Base-by-base conservation (phyloP, 129 eudicot species). In the Scalesia atractyloides region DNA sequence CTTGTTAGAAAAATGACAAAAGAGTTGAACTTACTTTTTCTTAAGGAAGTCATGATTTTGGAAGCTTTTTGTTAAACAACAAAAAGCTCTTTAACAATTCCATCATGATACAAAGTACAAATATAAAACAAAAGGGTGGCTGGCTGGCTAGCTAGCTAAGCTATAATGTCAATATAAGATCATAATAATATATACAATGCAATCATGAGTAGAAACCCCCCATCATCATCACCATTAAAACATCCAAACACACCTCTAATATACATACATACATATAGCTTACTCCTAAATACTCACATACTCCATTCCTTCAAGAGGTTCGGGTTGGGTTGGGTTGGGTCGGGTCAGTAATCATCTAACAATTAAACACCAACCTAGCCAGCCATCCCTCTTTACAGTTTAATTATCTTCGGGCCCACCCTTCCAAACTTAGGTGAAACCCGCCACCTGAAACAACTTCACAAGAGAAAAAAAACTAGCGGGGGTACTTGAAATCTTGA, bases 401-500 rank as follows among this genome's bases (percentile, higher is more conserved):
- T 20, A 19, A 17, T 14, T 5, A 62, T 3, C 67, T 62, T 50
- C 39, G 24, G 36, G 73, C 48, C 20, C 48, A 24, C 73, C 80
- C 48, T 75, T 66, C 30, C 73, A 66, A 44, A 26, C 67, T 59
- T 24, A 76, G 74, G 61, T 57, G 80, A 75, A 54, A 76, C 80
- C 69, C 41, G 49, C 30, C 66, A 57, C 74, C 74, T 24, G 56
- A 56, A 24, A 24, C 30, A 67, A 76, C 73, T 12, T 9, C 66
- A 59, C 24, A 56, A 36, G 33, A 51, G 17, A 56, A 13, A 39
- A 39, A 22, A n/a, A 37, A 71, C 59, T 24, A 72, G 49, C 51
- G 3, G 62, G 24, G 3, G 17, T 3, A 36, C 11, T 56, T 17
- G 7, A 13, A 24, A 24, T 24, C 30, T 24, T 24, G 30, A 46